Evolutionary conservation across 768 basidiomycete species (phyloP).

Genomic region (Lyophyllum semitale): DNA sequence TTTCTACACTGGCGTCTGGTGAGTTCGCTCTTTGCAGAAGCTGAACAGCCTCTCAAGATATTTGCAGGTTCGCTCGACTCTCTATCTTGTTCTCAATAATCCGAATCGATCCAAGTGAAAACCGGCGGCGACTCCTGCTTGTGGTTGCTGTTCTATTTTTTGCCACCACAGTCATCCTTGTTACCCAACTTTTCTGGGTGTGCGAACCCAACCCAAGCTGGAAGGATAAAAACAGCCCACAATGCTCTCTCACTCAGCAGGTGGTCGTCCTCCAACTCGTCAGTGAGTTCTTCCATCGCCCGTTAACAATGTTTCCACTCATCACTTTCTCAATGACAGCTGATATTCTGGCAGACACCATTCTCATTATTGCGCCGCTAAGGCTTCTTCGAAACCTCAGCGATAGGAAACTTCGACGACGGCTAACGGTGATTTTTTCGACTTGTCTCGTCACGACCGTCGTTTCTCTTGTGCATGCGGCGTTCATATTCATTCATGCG

Average conservation of each 20-base stretch:
- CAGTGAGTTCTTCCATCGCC: conserved; percentile 36
- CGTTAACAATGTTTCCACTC: neutral
- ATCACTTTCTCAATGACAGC: neutral
- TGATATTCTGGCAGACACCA: conserved; percentile 39
- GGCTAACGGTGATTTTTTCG: conserved; percentile 54
- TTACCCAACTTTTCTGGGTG: conserved; percentile 47
- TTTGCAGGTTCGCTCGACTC: conserved; percentile 44
- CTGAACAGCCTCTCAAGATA: neutral
- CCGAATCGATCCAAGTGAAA: conserved; percentile 44
- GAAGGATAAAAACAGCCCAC: conserved; percentile 35
- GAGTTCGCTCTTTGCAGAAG: neutral
- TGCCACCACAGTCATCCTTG: conserved; percentile 34
- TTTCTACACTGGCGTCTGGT: conserved; percentile 45
- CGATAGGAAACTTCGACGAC: conserved; percentile 37
- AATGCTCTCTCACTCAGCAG: conserved; percentile 45
- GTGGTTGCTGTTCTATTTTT: conserved; percentile 32
- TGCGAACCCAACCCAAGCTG: conserved; percentile 41
- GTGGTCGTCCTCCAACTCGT: conserved; percentile 55
- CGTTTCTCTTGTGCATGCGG: conserved; percentile 48
- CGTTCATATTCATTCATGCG: conserved; percentile 35
- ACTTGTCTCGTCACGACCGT: conserved; percentile 52
- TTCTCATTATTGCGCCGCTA: conserved; percentile 47
- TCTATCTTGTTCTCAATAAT: conserved; percentile 57
- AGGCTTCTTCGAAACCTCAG: conserved; percentile 44
- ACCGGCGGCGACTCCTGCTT: conserved; percentile 24